A percentile compares a stretch with the other conserved stretches of the same genome.
Evolutionary conservation across 2,329 filamentous ascomycete species (phyloP).

Genomic region (Calcarisporium arbuscula): DNA sequence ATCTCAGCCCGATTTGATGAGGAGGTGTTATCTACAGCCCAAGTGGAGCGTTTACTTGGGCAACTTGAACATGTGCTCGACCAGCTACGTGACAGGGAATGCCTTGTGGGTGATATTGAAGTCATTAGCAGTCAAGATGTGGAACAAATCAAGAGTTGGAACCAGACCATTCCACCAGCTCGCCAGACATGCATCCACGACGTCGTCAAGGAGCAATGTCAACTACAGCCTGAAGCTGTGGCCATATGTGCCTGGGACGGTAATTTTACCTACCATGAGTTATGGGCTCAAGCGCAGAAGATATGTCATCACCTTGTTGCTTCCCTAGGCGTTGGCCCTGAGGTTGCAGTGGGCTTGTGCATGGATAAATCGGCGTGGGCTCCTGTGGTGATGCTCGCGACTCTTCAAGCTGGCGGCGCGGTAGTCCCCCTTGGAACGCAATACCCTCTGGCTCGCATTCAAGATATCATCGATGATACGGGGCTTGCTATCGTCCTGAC

Average conservation of each 20-base stretch:
- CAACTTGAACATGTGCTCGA: slow-evolving; percentile 6
- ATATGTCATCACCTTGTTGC: slow-evolving; percentile 15
- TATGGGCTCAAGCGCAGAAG: slow-evolving; percentile 35
- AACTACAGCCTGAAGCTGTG: slow-evolving; percentile 1
- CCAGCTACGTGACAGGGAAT: neutral
- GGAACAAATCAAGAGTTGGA: slow-evolving; percentile 1
- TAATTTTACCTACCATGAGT: slow-evolving; percentile 2
- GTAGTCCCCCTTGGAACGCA: slow-evolving; percentile 12
- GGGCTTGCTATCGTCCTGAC: neutral
- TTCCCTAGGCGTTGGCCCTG: slow-evolving; percentile 35
- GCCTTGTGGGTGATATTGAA: neutral
- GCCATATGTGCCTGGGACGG: slow-evolving; percentile 4
- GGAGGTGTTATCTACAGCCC: neutral
- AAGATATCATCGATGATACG: neutral
- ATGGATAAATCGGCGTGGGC: slow-evolving; percentile 22
- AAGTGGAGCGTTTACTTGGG: neutral
- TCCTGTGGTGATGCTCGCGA: slow-evolving; percentile 12
- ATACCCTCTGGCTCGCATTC: slow-evolving; percentile 1
- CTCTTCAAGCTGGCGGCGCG: slow-evolving; percentile 13
- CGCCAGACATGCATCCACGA: slow-evolving; percentile 4
- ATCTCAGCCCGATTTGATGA: slow-evolving; percentile 2
- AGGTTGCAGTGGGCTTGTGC: slow-evolving; percentile 45
- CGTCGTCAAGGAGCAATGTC: slow-evolving; percentile 1
- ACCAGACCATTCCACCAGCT: slow-evolving; percentile 1
- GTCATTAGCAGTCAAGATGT: slow-evolving; percentile 2